Evolutionary conservation across 352 stramenopile genomes (phyloP).

Genomic region (Pythium chondricola): DNA sequence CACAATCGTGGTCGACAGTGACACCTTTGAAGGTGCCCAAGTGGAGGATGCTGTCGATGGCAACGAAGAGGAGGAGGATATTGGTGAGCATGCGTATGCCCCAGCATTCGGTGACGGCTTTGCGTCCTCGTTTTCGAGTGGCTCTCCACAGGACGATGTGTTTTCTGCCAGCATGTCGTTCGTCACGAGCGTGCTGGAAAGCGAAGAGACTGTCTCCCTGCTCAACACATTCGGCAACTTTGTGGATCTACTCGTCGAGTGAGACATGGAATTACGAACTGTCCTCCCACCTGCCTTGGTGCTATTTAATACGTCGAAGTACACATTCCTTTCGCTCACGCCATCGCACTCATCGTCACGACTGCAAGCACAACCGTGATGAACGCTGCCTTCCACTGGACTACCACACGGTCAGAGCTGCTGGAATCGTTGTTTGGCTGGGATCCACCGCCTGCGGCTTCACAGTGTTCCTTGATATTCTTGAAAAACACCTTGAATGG

Average conservation of each 20-base stretch:
- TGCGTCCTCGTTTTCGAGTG: not conserved
- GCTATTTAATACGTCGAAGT: constrained; percentile 5
- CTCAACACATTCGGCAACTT: constrained; percentile 73
- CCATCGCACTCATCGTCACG: not conserved
- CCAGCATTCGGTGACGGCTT: not conserved
- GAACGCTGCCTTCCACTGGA: not conserved
- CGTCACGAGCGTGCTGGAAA: constrained; percentile 49
- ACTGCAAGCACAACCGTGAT: not conserved
- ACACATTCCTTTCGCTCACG: not conserved
- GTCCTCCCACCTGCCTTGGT: not conserved
- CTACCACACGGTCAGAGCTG: not conserved
- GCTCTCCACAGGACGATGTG: constrained; percentile 9
- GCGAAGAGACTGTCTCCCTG: constrained; percentile 46
- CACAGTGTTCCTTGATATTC: constrained; percentile 22
- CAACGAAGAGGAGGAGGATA: not conserved
- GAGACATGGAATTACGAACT: constrained; percentile 1
- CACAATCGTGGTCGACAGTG: not conserved
- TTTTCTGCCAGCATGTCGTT: constrained; percentile 47
- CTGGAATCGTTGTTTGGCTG: not conserved
- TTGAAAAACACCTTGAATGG: constrained; percentile 33
- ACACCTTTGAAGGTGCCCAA: not conserved
- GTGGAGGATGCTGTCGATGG: not conserved
- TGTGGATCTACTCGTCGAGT: constrained; percentile 58
- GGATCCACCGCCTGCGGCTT: not conserved
- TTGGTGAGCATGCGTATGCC: not conserved